phyloP scores from a whole-genome alignment of 352 stramenopile species.

The Blastocystis sp. region DNA sequence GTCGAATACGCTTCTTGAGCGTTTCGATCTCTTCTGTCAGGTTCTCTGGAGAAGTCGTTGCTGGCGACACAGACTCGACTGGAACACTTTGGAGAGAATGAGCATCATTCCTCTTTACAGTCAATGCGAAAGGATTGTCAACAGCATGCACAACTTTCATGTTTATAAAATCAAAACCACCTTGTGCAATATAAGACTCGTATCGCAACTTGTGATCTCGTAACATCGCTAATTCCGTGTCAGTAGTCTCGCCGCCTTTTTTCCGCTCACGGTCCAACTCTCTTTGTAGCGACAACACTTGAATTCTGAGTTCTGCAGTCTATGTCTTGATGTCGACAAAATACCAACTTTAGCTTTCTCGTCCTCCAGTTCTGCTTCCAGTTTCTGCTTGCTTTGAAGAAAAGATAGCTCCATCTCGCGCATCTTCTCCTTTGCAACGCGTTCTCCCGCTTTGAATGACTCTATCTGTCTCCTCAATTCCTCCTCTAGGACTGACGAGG shows the following conservation, averaged over 20 bases:
- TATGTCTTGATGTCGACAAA: neutral
- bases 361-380: neutral
- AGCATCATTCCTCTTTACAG: neutral
- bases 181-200: neutral
- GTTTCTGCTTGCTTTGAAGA: neutral
- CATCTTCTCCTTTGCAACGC: slow-evolving; percentile 8
- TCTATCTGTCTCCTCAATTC: slow-evolving; percentile 42
- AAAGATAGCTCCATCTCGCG: neutral
- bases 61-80: neutral
- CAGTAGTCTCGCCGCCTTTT: neutral
- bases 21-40: slow-evolving; percentile 1
- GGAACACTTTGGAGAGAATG: neutral
- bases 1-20: slow-evolving; percentile 42
- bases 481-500: neutral
- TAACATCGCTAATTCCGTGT: neutral
- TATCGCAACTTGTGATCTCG: neutral
- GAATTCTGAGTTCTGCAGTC: slow-evolving; percentile 18
- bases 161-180: neutral
- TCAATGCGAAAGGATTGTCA: neutral
- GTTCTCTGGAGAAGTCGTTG: neutral
- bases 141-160: neutral
- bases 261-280: neutral
- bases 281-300: neutral
- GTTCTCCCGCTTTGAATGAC: slow-evolving; percentile 9
- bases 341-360: neutral